Conservation (phyloP, 225 moss, liverwort and hornwort genomes). For the Physcomitrium patens region DNA sequence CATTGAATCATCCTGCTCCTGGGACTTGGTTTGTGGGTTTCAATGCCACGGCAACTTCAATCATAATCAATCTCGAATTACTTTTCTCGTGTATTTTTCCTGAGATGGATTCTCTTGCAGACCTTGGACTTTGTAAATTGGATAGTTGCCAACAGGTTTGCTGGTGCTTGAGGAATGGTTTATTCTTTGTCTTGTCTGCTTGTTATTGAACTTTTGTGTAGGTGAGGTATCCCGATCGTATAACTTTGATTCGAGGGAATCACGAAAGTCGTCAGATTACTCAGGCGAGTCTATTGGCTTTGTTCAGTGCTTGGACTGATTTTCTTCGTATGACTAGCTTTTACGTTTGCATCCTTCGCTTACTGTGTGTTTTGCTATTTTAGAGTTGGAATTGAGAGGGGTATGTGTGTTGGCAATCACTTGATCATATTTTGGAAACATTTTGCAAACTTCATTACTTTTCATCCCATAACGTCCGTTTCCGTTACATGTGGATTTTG, state of each 20-base stretch:
- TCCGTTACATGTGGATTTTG: constrained; percentile 11
- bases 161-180: constrained; percentile 14
- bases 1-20: background rate
- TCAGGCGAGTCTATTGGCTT: constrained; percentile 59
- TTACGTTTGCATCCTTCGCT: constrained; percentile 5
- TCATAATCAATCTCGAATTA: background rate
- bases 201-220: constrained; percentile 40
- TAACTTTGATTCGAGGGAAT: constrained; percentile 99
- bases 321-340: background rate
- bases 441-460: constrained; percentile 3
- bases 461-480: background rate
- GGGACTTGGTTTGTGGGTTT: background rate
- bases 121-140: constrained; percentile 21
- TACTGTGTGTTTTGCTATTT: background rate
- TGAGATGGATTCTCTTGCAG: constrained; percentile 11
- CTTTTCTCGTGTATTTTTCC: constrained; percentile 1
- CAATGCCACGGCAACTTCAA: background rate
- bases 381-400: constrained; percentile 6
- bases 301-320: background rate
- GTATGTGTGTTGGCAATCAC: background rate
- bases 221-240: constrained; percentile 99
- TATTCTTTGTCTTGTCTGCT: constrained; percentile 15
- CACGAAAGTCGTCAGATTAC: constrained; percentile 99
- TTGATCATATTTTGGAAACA: background rate
- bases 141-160: constrained; percentile 16